These are phyloP conservation scores for Verbena officinalis DNA, from an alignment of 257 asterid genomes.

Conservation along the genomic window DNA sequence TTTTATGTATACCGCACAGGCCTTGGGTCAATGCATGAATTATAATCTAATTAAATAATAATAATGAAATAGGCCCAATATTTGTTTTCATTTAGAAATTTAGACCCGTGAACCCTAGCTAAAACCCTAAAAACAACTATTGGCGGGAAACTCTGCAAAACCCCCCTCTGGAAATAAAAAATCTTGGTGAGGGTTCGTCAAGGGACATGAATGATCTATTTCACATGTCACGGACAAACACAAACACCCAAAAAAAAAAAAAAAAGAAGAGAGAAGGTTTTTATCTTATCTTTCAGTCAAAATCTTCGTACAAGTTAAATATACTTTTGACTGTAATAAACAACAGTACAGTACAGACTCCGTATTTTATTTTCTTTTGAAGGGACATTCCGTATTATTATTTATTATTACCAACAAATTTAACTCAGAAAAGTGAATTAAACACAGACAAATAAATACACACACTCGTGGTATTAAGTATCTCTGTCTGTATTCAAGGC, in stretches of 20 bases:
- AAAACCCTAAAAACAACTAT: not conserved
- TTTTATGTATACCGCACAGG: not conserved
- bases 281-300: not conserved
- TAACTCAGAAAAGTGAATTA: not conserved
- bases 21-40: no score
- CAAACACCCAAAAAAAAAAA: not conserved
- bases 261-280: not conserved
- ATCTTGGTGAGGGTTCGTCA: no score
- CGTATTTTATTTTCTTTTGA: not conserved
- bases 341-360: not conserved
- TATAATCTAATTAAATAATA: not conserved
- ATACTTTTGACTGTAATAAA: not conserved
- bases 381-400: slow-evolving; percentile 4
- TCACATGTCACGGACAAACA: no score
- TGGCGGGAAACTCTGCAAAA: not conserved
- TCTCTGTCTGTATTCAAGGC: not conserved
- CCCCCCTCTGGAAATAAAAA: no score
- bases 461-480: not conserved
- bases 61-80: not conserved
- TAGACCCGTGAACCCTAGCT: not conserved
- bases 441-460: no score
- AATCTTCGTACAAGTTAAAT: not conserved
- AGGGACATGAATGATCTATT: no score
- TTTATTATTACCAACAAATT: slow-evolving; percentile 15
- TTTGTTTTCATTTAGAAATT: not conserved